A percentile compares a stretch with the other conserved stretches of the same genome.
Evolutionary conservation across 352 stramenopile genomes (phyloP).

Genomic region (Pythium oligandrum): DNA sequence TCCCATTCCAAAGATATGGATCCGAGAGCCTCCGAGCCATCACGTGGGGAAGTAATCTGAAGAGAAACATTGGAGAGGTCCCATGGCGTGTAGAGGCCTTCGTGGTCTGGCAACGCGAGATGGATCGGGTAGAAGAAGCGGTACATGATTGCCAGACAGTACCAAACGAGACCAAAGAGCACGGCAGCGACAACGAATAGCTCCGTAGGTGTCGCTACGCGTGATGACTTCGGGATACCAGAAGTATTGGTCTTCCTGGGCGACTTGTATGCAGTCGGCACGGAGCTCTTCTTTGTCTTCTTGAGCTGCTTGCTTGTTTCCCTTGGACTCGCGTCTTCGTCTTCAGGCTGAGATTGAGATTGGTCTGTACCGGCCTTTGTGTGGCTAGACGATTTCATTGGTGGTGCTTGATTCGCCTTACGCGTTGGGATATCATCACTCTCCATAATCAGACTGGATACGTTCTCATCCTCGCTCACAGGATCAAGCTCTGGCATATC

Average conservation of each 20-base stretch:
- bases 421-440: neutral
- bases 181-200: constrained; percentile 9
- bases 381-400: too few relatives aligned
- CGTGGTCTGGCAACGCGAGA: constrained; percentile 30
- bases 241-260: too few relatives aligned
- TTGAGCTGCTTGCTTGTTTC: neutral
- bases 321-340: constrained; percentile 2
- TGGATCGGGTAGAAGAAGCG: constrained; percentile 33
- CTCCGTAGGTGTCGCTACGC: neutral
- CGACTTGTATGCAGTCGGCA: too few relatives aligned
- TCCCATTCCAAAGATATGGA: constrained; percentile 37
- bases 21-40: constrained; percentile 12
- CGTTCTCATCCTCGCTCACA: constrained; percentile 1
- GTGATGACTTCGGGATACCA: neutral
- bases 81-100: constrained; percentile 28
- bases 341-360: constrained; percentile 3
- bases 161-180: constrained; percentile 24
- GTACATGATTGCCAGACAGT: constrained; percentile 36
- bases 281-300: neutral
- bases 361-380: neutral
- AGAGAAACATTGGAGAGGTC: constrained; percentile 46
- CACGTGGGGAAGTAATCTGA: constrained; percentile 23
- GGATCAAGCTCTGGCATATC: constrained; percentile 3
- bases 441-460: neutral
- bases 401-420: neutral